Conservation (phyloP, 1,139 yeast genomes). For the Zygotorulaspora mrakii region DNA sequence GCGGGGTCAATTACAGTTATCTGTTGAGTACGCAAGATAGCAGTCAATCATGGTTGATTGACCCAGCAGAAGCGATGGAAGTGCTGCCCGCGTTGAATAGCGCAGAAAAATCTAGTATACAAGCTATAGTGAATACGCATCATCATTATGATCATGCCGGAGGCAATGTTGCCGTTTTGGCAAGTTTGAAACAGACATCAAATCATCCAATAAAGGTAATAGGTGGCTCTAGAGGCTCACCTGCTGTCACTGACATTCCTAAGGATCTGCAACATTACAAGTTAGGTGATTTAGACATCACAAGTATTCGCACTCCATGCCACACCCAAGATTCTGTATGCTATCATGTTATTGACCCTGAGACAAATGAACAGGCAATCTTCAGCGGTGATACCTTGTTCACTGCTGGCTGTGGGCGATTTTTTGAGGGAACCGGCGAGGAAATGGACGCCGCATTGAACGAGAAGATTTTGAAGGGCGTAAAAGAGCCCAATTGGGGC, state of each 20-base stretch:
- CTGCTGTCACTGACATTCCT: constrained; percentile 34
- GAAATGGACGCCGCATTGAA: constrained; percentile 77
- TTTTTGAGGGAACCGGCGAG: constrained; percentile 82
- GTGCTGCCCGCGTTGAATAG: constrained; percentile 40
- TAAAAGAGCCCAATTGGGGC: constrained; percentile 32
- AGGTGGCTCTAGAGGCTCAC: constrained; percentile 57
- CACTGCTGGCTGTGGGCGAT: constrained; percentile 93
- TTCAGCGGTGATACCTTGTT: constrained; percentile 96
- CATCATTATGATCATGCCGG: constrained; percentile 95
- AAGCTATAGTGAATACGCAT: constrained; percentile 87
- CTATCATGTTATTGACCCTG: constrained; percentile 64
- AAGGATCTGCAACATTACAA: constrained; percentile 29
- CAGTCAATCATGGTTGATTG: constrained; percentile 76
- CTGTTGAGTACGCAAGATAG: constrained; percentile 65
- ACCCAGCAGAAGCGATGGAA: constrained; percentile 84
- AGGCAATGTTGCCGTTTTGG: constrained; percentile 58
- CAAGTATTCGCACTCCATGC: constrained; percentile 93
- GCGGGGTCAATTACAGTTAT: constrained; percentile 82
- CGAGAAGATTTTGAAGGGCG: constrained; percentile 59
- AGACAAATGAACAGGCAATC: constrained; percentile 63
- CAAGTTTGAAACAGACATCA: constrained; percentile 35
- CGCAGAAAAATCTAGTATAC: constrained; percentile 43
- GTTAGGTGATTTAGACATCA: constrained; percentile 56
- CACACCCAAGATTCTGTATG: constrained; percentile 96
- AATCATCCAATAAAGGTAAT: constrained; percentile 49